Base-by-base conservation (phyloP, 148 eudicot genomes). In the Camellia sinensis region DNA sequence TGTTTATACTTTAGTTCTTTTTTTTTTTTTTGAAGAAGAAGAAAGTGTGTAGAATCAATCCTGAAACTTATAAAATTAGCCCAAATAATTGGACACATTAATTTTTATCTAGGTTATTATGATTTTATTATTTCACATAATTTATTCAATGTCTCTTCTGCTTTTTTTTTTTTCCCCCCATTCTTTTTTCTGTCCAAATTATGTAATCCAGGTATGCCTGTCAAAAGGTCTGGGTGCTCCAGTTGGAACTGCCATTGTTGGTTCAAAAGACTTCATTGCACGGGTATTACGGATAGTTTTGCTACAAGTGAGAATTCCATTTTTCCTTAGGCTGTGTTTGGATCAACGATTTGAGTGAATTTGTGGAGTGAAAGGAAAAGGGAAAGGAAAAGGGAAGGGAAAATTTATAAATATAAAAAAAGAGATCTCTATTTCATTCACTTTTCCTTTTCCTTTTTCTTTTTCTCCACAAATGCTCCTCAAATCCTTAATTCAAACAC, bases 201-300 rank as follows among this genome's bases (percentile, higher is more conserved):
- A 52, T 76, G 69, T 29, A 69, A 79, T 76, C 60, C 80, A 97
- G 99, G 90, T 94, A 53, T 97, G 99, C 83, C 87, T 97, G 48
- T 97, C 99, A 11, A 97, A 96, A 89, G 99, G 98, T 48, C 87
- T 97, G 65, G 98, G 99, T 76, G 99, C 98, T 65, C 99, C 99
- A 15, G 95, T 88, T 45, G 98, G 99, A 87, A 71, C 92, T 74
- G 89, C 94, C 21, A 92, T 97, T 86, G 99, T 94, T 67, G 99
- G 98, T 75, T 86, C 99, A 81, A 87, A 85, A 73, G 74, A 82
- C 71, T 97, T 97, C 69, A 92, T 97, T 75, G 71, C 87, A 64
- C 91, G 80, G 92, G 99, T 93, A 90, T 80, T 50, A 64, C 44
- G 6, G 65, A 56, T 15, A 44, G 64, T 18, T 48, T 64, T 53